These are phyloP conservation scores for Cicer judaicum DNA, from an alignment of 306 rosid genomes.

Conservation along the genomic window DNA sequence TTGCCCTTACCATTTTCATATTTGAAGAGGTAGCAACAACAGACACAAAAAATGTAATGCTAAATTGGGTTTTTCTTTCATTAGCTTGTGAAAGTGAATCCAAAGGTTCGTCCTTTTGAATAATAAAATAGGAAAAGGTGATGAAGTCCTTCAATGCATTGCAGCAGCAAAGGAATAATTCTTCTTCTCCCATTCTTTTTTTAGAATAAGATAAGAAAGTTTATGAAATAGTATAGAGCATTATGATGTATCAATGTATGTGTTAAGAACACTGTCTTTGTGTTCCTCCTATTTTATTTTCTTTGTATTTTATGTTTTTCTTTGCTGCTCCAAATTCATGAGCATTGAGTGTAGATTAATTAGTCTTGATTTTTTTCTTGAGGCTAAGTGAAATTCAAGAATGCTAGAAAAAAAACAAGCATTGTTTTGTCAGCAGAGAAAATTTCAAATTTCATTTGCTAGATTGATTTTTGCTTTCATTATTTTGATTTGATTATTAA, in stretches of 20 bases:
- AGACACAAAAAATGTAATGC: slow-evolving; percentile 18
- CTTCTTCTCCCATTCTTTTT: slow-evolving; percentile 46
- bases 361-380: slow-evolving; percentile 48
- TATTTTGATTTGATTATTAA: background rate
- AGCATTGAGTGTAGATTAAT: slow-evolving; percentile 46
- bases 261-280: background rate
- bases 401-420: slow-evolving; percentile 38
- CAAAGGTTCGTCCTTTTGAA: slow-evolving; percentile 40
- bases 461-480: slow-evolving; percentile 23
- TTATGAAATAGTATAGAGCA: slow-evolving; percentile 16
- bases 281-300: background rate
- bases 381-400: slow-evolving; percentile 55
- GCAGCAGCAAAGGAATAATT: slow-evolving; percentile 57
- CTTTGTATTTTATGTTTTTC: slow-evolving; percentile 22
- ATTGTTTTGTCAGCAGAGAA: slow-evolving; percentile 45
- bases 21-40: slow-evolving; percentile 57
- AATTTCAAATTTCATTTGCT: slow-evolving; percentile 27
- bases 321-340: slow-evolving; percentile 49
- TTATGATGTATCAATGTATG: slow-evolving; percentile 8
- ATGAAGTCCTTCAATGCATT: slow-evolving; percentile 62
- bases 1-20: slow-evolving; percentile 72
- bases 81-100: slow-evolving; percentile 51
- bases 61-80: slow-evolving; percentile 49
- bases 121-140: slow-evolving; percentile 56
- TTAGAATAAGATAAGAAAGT: slow-evolving; percentile 42